These are phyloP conservation scores for Pezizomycotina sp. DNA, from an alignment of 2,329 filamentous ascomycete species.

Conservation along the genomic window DNA sequence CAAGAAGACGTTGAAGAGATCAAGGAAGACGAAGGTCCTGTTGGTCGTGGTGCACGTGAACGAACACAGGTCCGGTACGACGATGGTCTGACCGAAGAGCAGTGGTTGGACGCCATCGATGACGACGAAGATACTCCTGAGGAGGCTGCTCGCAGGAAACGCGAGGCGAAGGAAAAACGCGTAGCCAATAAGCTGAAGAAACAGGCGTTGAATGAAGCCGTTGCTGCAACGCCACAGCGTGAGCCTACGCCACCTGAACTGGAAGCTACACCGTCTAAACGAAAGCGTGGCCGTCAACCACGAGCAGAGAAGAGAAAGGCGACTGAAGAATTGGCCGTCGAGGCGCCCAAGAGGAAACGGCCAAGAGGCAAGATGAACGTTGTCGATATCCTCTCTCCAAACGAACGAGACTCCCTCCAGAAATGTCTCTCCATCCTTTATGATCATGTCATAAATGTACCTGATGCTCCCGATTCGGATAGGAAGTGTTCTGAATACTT, in stretches of 20 bases:
- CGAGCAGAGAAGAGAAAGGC: constrained; percentile 75
- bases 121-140: constrained; percentile 91
- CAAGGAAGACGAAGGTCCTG: constrained; percentile 47
- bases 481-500: constrained; percentile 36
- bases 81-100: constrained; percentile 92
- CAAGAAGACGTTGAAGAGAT: constrained; percentile 70
- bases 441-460: constrained; percentile 60
- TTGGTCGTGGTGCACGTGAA: constrained; percentile 81
- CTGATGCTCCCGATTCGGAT: constrained; percentile 40
- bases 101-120: constrained; percentile 96
- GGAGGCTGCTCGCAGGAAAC: constrained; percentile 77
- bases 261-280: constrained; percentile 59
- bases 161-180: constrained; percentile 66
- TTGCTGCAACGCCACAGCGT: constrained; percentile 52
- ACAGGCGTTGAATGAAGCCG: constrained; percentile 42
- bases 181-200: constrained; percentile 58
- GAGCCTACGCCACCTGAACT: constrained; percentile 20
- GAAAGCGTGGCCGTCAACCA: constrained; percentile 68
- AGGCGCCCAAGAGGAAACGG: constrained; percentile 52
- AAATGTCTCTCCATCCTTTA: constrained; percentile 60
- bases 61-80: constrained; percentile 90
- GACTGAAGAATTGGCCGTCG: constrained; percentile 50
- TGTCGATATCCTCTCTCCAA: constrained; percentile 46
- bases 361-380: constrained; percentile 31
- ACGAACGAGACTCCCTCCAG: constrained; percentile 63